Evolutionary conservation across 805 yeast genomes (phyloP).

Genomic region (Ogataea degrootiae): DNA sequence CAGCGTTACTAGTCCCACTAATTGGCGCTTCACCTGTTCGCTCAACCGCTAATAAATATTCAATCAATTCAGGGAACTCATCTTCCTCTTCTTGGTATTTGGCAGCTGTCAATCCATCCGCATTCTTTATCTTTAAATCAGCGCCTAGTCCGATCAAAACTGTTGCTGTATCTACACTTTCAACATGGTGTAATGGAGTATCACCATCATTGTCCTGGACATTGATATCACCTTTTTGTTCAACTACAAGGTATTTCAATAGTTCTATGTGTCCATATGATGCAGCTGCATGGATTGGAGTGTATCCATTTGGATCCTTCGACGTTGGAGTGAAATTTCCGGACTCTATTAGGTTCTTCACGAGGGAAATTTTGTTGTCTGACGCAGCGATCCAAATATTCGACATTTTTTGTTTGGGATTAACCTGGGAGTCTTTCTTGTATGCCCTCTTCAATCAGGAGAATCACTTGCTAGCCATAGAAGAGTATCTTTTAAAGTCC

Average conservation of each 20-base stretch:
- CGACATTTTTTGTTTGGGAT: constrained; percentile 9
- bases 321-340: constrained; percentile 61
- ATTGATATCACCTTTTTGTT: constrained; percentile 72
- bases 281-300: constrained; percentile 97
- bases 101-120: constrained; percentile 70
- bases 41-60: constrained; percentile 49
- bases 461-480: too few species aligned
- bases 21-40: constrained; percentile 4
- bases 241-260: constrained; percentile 46
- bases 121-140: constrained; percentile 56
- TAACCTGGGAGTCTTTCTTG: too few species aligned
- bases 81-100: constrained; percentile 78
- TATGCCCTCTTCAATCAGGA: too few species aligned
- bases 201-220: constrained; percentile 87
- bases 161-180: constrained; percentile 61
- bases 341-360: constrained; percentile 47
- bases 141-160: constrained; percentile 63
- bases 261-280: constrained; percentile 81
- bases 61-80: constrained; percentile 74
- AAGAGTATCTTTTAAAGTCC: too few species aligned
- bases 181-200: constrained; percentile 90
- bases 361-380: constrained; percentile 63
- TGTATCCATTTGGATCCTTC: constrained; percentile 90
- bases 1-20: background rate
- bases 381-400: constrained; percentile 97